phyloP scores from a whole-genome alignment of 2,329 filamentous ascomycete genomes.

The Monosporascus cannonballus region DNA sequence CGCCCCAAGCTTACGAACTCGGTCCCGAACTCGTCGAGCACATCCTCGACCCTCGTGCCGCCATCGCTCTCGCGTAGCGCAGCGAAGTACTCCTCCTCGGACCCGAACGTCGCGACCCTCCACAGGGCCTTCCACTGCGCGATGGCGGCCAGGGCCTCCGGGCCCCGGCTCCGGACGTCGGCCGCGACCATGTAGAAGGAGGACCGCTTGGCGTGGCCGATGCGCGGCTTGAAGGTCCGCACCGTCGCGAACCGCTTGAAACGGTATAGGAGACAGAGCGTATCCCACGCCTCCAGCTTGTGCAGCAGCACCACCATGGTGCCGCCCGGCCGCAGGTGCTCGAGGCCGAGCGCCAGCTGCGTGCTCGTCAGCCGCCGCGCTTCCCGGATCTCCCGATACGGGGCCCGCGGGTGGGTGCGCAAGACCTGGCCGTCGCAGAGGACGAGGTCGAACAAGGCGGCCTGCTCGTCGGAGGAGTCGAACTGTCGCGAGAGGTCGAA shows the following conservation, averaged over 20 bases:
- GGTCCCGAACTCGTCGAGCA: constrained; percentile 31
- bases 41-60: constrained; percentile 9
- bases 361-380: constrained; percentile 9
- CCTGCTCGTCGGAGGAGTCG: constrained; percentile 1
- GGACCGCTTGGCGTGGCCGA: constrained; percentile 33
- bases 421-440: constrained; percentile 29
- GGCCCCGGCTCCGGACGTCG: constrained; percentile 27
- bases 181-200: constrained; percentile 50
- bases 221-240: constrained; percentile 37
- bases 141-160: constrained; percentile 30
- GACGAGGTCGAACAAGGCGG: constrained; percentile 36
- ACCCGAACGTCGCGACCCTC: constrained; percentile 32
- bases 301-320: constrained; percentile 47
- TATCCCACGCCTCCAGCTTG: constrained; percentile 35
- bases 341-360: constrained; percentile 26
- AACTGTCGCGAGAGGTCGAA: constrained; percentile 25
- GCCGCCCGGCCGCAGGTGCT: constrained; percentile 38
- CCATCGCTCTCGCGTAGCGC: constrained; percentile 2
- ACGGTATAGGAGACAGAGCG: constrained; percentile 28
- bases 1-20: constrained; percentile 24
- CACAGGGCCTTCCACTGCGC: constrained; percentile 34
- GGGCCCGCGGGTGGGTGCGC: constrained; percentile 12
- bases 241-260: constrained; percentile 38
- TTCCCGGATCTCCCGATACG: constrained; percentile 15
- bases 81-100: constrained; percentile 17